phyloP scores from a whole-genome alignment of 1,284 basidiomycete species.

The Erythrobasidium hasegawianum region DNA sequence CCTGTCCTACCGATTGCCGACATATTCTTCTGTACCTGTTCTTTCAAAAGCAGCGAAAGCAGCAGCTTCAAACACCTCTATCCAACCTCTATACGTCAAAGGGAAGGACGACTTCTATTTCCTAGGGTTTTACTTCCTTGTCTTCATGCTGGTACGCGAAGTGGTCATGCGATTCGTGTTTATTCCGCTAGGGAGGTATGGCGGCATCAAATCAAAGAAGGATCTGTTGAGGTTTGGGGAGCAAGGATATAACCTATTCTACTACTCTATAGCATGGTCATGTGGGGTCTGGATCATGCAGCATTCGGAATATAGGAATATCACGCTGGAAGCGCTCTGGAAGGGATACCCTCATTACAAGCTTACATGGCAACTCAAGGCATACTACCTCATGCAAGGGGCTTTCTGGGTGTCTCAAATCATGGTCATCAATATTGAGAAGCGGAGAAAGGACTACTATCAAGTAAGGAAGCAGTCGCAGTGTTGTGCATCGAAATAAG shows the following conservation, averaged over 20 bases:
- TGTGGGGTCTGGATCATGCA: slow-evolving; percentile 55
- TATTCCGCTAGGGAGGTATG: slow-evolving; percentile 71
- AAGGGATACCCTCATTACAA: slow-evolving; percentile 73
- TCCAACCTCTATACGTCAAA: slow-evolving; percentile 13
- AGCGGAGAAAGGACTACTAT: slow-evolving; percentile 80
- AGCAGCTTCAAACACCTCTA: background rate
- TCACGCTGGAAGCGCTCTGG: slow-evolving; percentile 72
- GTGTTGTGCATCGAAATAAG: too few species aligned
- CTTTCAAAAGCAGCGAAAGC: background rate
- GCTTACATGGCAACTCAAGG: slow-evolving; percentile 72
- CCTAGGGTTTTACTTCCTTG: slow-evolving; percentile 68
- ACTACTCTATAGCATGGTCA: slow-evolving; percentile 69
- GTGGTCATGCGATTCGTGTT: slow-evolving; percentile 65
- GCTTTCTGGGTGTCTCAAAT: slow-evolving; percentile 92
- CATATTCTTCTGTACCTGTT: background rate
- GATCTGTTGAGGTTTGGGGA: slow-evolving; percentile 77
- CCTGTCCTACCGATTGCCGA: slow-evolving; percentile 23
- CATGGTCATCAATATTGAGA: slow-evolving; percentile 86
- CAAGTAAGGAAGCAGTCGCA: slow-evolving; percentile 33
- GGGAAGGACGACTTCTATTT: slow-evolving; percentile 55
- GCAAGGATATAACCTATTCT: slow-evolving; percentile 84
- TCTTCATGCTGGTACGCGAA: slow-evolving; percentile 77
- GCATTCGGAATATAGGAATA: slow-evolving; percentile 62
- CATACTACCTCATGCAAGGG: slow-evolving; percentile 84
- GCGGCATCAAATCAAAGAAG: slow-evolving; percentile 50